Percentiles rank a stretch among this genome's conserved stretches.
Evolutionary conservation across 2,329 filamentous ascomycete genomes (phyloP).

Genomic region (Bisporella sp.): DNA sequence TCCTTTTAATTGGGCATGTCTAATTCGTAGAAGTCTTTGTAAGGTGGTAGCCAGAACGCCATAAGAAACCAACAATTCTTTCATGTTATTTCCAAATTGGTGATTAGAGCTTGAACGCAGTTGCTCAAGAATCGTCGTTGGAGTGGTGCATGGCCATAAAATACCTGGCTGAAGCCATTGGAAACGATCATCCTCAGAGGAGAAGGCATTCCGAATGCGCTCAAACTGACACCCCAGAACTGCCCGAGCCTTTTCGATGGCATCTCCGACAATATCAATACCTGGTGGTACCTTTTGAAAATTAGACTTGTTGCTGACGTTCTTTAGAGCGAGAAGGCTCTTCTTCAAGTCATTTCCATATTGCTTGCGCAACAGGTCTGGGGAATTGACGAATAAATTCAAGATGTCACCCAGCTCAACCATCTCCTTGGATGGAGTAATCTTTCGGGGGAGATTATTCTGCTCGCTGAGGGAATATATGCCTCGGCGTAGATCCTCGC

Average conservation of each 20-base stretch:
- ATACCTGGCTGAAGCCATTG: constrained; percentile 33
- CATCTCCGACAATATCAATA: background rate
- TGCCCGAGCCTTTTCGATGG: constrained; percentile 1
- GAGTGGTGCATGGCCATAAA: constrained; percentile 36
- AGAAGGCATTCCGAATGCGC: constrained; percentile 6
- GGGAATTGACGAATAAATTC: no score
- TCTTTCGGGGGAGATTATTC: no score
- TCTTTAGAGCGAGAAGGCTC: constrained; percentile 28
- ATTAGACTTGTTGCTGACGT: background rate
- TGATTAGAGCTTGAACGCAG: constrained; percentile 29
- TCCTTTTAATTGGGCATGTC: constrained; percentile 27
- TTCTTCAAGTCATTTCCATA: constrained; percentile 32
- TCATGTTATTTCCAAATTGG: constrained; percentile 29
- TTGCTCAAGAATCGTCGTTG: constrained; percentile 34
- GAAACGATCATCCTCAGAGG: background rate
- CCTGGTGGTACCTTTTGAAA: background rate
- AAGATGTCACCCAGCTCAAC: no score
- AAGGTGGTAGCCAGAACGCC: constrained; percentile 32
- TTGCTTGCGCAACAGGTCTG: constrained; percentile 5
- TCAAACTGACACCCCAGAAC: background rate
- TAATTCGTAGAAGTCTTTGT: constrained; percentile 38
- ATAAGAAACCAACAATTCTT: constrained; percentile 31
- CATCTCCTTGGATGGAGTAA: no score
- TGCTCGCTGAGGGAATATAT: no score
- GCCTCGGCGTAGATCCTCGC: no score